These are phyloP conservation scores for Asterella californica DNA, from an alignment of 225 moss, liverwort and hornwort genomes.

Conservation along the genomic window DNA sequence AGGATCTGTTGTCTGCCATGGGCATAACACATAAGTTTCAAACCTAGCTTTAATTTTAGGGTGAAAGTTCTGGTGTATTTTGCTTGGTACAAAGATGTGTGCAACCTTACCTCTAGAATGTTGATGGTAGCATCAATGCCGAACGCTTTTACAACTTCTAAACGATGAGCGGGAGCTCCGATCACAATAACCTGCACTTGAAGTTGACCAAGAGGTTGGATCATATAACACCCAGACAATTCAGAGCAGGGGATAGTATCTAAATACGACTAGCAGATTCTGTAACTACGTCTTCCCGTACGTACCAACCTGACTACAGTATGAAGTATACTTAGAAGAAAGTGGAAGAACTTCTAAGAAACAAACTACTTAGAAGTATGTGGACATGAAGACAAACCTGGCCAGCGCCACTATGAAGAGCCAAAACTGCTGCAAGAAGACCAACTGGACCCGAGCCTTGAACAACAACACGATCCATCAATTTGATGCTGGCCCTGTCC, in stretches of 20 bases:
- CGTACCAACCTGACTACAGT: background rate
- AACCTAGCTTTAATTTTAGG: background rate
- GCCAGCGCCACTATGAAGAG: slow-evolving; percentile 69
- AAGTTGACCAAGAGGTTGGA: background rate
- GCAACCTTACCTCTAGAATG: slow-evolving; percentile 53
- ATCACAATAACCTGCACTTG: slow-evolving; percentile 61
- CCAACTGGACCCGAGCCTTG: slow-evolving; percentile 83
- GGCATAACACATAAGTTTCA: background rate
- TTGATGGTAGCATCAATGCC: slow-evolving; percentile 64
- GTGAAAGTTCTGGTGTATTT: background rate
- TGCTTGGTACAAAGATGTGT: background rate
- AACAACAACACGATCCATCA: slow-evolving; percentile 77
- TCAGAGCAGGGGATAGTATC: background rate
- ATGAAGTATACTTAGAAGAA: no score
- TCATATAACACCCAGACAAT: background rate
- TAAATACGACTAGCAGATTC: background rate
- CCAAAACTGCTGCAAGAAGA: slow-evolving; percentile 68
- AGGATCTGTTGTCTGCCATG: slow-evolving; percentile 41
- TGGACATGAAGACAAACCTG: slow-evolving; percentile 44
- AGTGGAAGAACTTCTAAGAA: no score
- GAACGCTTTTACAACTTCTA: slow-evolving; percentile 66
- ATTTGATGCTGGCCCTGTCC: slow-evolving; percentile 64
- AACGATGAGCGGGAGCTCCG: slow-evolving; percentile 75
- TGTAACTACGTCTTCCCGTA: background rate
- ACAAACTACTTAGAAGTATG: no score